phyloP scores from a whole-genome alignment of 2,329 filamentous ascomycete genomes.

The Meredithiella fracta region DNA sequence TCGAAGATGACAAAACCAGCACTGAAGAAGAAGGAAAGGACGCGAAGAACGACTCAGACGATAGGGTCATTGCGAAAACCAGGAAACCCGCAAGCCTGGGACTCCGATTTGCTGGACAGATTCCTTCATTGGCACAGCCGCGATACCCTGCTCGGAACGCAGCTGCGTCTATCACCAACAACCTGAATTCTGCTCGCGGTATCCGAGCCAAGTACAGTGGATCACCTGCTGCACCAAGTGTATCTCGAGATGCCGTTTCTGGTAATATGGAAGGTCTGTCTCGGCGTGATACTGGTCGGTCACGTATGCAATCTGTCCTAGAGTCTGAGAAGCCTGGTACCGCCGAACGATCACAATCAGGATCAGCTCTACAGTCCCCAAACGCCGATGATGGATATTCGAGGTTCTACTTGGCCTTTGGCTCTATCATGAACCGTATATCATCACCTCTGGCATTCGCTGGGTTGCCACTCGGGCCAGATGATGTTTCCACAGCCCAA shows the following conservation, averaged over 20 bases:
- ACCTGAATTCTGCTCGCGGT: conserved; percentile 69
- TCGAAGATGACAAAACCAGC: conserved; percentile 23
- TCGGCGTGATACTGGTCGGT: conserved; percentile 30
- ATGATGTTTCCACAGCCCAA: conserved; percentile 24
- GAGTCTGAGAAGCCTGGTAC: conserved; percentile 38
- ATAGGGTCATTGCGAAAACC: not conserved
- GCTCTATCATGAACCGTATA: conserved; percentile 71
- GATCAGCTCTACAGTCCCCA: not conserved
- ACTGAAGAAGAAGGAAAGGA: not conserved
- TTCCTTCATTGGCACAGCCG: conserved; percentile 26
- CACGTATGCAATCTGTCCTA: conserved; percentile 40
- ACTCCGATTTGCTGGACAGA: conserved; percentile 24
- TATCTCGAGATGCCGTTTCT: conserved; percentile 57
- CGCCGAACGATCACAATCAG: conserved; percentile 19
- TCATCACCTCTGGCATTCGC: conserved; percentile 87
- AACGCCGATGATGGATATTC: conserved; percentile 61
- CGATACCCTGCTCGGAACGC: conserved; percentile 37
- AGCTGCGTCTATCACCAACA: conserved; percentile 73
- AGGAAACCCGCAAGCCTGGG: conserved; percentile 16
- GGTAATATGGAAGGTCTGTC: conserved; percentile 48
- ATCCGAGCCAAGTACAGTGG: conserved; percentile 51
- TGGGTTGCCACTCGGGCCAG: conserved; percentile 58
- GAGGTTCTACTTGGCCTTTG: conserved; percentile 83
- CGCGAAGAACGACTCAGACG: not conserved
- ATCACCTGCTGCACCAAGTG: conserved; percentile 52